These are phyloP conservation scores for Straminergon stramineum DNA, from an alignment of 225 moss, liverwort and hornwort species.

Conservation along the genomic window DNA sequence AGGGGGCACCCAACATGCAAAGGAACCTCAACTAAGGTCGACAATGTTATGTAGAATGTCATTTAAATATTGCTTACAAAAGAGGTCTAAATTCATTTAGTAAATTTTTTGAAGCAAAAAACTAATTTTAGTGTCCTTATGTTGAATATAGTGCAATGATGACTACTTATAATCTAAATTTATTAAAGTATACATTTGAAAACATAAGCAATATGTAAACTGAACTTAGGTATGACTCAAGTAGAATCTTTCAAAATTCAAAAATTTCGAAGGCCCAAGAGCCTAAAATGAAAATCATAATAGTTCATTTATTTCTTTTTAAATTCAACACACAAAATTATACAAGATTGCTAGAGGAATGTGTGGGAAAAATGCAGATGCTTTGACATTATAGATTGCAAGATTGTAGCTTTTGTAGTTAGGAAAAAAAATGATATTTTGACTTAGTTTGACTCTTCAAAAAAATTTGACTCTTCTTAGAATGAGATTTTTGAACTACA, in stretches of 20 bases:
- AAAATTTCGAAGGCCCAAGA: background rate
- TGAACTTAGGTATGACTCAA: background rate
- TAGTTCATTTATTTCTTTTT: background rate
- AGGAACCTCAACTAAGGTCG: fast-evolving
- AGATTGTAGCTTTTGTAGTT: background rate
- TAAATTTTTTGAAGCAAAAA: background rate
- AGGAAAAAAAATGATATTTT: background rate
- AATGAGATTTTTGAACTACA: too few relatives aligned
- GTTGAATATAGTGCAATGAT: fast-evolving
- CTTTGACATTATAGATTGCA: background rate
- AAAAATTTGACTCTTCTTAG: too few relatives aligned
- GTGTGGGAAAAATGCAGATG: background rate
- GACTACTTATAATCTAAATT: background rate
- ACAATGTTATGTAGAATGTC: background rate
- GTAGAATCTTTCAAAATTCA: background rate
- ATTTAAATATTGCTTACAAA: background rate
- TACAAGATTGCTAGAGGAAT: fast-evolving
- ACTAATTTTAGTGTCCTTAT: background rate
- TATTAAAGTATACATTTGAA: background rate
- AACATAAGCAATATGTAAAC: background rate
- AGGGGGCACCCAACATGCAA: fast-evolving
- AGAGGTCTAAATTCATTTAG: background rate
- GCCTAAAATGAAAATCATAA: background rate
- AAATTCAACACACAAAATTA: background rate
- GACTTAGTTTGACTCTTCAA: background rate